Percentiles rank a stretch among this genome's conserved stretches.
These are phyloP conservation scores for Hemileccinum rubropunctum DNA, from an alignment of 768 basidiomycete genomes.

Conservation along the genomic window DNA sequence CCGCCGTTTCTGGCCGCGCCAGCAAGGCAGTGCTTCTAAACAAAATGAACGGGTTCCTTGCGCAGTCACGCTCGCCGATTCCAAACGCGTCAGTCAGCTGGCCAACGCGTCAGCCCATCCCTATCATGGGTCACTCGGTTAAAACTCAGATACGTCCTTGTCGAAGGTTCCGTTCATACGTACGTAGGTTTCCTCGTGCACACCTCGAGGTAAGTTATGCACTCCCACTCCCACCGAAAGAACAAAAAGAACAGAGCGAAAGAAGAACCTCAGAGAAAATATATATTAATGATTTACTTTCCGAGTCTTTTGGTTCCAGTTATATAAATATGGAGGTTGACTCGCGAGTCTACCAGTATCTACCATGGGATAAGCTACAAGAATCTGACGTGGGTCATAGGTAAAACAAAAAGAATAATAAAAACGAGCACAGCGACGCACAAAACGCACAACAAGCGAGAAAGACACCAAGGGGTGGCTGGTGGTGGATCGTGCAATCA, in stretches of 20 bases:
- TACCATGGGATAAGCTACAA: constrained; percentile 32
- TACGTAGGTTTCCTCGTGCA: constrained; percentile 9
- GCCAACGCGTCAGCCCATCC: no score
- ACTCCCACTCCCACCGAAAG: background rate
- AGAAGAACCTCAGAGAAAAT: background rate
- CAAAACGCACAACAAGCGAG: background rate
- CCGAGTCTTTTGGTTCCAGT: constrained; percentile 18
- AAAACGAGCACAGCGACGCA: background rate
- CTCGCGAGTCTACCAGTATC: constrained; percentile 25
- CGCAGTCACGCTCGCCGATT: no score
- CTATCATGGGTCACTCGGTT: no score
- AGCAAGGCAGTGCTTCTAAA: no score
- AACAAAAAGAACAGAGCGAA: background rate
- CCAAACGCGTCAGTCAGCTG: no score
- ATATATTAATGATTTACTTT: constrained; percentile 16
- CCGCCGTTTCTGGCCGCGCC: no score
- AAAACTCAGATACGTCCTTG: no score
- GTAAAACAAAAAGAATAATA: constrained; percentile 9
- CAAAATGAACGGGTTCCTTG: no score
- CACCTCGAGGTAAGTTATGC: constrained; percentile 10
- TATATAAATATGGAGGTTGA: constrained; percentile 28
- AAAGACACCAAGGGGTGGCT: constrained; percentile 10
- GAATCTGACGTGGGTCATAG: constrained; percentile 17
- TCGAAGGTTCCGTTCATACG: no score
- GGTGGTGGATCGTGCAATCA: constrained; percentile 18